phyloP scores from a whole-genome alignment of 768 basidiomycete species.

The Tricholoma sp. region DNA sequence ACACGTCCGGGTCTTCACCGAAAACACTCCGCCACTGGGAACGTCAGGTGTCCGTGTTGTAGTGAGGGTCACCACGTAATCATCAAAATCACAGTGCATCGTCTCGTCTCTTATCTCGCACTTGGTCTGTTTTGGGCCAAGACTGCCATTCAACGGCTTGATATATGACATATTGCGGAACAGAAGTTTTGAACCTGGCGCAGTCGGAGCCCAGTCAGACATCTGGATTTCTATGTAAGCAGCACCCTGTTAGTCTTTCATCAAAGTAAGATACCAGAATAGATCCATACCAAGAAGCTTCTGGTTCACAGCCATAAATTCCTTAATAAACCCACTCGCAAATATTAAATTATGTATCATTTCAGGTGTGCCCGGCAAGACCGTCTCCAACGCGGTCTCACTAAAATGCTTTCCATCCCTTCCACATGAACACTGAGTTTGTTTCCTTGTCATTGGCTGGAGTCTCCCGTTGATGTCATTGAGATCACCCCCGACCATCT shows the following conservation, averaged over 20 bases:
- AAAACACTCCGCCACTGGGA: conserved; percentile 88
- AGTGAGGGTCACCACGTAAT: conserved; percentile 77
- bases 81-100: conserved; percentile 74
- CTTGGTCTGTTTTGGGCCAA: conserved; percentile 93
- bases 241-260: not conserved
- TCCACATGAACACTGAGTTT: conserved; percentile 71
- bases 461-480: conserved; percentile 10
- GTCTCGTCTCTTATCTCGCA: conserved; percentile 92
- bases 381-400: conserved; percentile 71
- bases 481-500: conserved; percentile 12
- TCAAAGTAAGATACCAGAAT: not conserved
- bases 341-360: conserved; percentile 96
- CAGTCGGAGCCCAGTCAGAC: conserved; percentile 84
- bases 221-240: conserved; percentile 77
- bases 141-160: conserved; percentile 80
- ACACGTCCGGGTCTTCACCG: conserved; percentile 92
- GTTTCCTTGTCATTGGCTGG: conserved; percentile 34
- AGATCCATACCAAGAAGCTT: conserved; percentile 70
- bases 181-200: conserved; percentile 60
- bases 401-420: conserved; percentile 62
- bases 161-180: conserved; percentile 93
- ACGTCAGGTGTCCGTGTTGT: conserved; percentile 94
- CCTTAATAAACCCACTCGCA: conserved; percentile 91
- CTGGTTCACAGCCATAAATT: conserved; percentile 87
- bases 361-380: conserved; percentile 88